Evolutionary conservation across 345 rosid genomes (phyloP).

Genomic region (Salix purpurea): DNA sequence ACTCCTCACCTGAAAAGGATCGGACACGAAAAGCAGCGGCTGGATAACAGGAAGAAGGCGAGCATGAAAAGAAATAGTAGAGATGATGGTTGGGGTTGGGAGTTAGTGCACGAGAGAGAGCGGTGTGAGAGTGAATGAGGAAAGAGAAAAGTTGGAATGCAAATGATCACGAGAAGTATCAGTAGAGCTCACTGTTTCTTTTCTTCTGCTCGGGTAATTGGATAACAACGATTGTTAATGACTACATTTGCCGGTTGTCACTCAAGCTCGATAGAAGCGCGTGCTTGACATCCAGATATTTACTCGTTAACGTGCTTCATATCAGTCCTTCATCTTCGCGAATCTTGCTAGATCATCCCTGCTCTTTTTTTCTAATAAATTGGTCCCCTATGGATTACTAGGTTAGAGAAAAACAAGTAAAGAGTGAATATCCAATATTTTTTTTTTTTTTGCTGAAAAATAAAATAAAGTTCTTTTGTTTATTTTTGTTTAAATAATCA

Average conservation of each 20-base stretch:
- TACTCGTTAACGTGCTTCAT: no score
- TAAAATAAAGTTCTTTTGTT: no score
- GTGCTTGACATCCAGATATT: neutral
- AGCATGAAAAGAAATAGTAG: conserved; percentile 2
- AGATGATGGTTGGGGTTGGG: conserved; percentile 10
- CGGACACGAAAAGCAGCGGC: neutral
- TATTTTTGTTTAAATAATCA: no score
- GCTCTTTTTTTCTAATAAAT: neutral
- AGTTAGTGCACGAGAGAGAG: conserved; percentile 34
- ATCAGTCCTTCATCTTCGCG: neutral
- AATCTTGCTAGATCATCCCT: no score
- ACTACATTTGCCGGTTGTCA: neutral
- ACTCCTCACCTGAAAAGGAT: neutral
- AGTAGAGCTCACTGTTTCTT: neutral
- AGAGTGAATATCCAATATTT: no score
- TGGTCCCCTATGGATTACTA: neutral
- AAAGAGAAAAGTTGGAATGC: conserved; percentile 29
- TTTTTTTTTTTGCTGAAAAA: no score
- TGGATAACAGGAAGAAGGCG: neutral
- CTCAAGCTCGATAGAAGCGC: neutral
- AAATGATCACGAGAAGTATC: conserved; percentile 34
- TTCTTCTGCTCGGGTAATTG: neutral
- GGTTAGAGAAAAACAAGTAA: no score
- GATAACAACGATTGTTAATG: neutral
- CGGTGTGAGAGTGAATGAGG: conserved; percentile 34